phyloP scores from a whole-genome alignment of 2,329 filamentous ascomycete species.

The Arachnomyces sp. region DNA sequence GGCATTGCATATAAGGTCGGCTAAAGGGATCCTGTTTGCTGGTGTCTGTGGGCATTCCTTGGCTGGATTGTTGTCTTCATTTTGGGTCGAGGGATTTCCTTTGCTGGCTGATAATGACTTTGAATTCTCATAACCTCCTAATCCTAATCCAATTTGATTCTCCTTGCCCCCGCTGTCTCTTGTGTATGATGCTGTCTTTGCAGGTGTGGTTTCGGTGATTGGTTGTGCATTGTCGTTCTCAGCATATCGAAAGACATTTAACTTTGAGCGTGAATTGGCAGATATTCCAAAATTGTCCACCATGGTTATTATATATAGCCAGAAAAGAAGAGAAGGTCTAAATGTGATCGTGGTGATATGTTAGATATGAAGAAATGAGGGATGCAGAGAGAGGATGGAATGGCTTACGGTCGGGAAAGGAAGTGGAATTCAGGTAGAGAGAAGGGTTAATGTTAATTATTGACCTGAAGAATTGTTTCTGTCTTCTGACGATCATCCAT shows the following conservation, averaged over 20 bases:
- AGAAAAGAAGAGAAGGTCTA: too few relatives aligned
- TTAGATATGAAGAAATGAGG: too few relatives aligned
- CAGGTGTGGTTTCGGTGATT: slow-evolving; percentile 1
- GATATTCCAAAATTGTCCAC: slow-evolving; percentile 9
- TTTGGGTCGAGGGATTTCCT: slow-evolving; percentile 37
- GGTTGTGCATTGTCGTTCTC: neutral
- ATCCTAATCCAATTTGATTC: neutral
- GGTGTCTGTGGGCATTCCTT: slow-evolving; percentile 50
- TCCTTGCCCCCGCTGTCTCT: slow-evolving; percentile 17
- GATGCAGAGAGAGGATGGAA: too few relatives aligned
- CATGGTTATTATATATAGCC: slow-evolving; percentile 12
- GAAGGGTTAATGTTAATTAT: too few relatives aligned
- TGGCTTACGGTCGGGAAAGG: too few relatives aligned
- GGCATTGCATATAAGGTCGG: slow-evolving; percentile 54
- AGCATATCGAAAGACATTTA: slow-evolving; percentile 26
- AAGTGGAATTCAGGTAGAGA: too few relatives aligned
- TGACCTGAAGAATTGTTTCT: too few relatives aligned
- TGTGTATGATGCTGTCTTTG: slow-evolving; percentile 44
- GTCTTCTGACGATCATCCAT: too few relatives aligned
- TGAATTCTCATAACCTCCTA: too few relatives aligned
- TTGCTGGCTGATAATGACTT: too few relatives aligned
- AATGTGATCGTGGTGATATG: too few relatives aligned
- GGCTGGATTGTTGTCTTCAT: slow-evolving; percentile 18
- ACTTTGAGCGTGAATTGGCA: slow-evolving; percentile 29
- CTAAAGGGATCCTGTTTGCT: slow-evolving; percentile 50